phyloP scores from a whole-genome alignment of 2,329 filamentous ascomycete genomes.

The Aspergillus carbonarius region DNA sequence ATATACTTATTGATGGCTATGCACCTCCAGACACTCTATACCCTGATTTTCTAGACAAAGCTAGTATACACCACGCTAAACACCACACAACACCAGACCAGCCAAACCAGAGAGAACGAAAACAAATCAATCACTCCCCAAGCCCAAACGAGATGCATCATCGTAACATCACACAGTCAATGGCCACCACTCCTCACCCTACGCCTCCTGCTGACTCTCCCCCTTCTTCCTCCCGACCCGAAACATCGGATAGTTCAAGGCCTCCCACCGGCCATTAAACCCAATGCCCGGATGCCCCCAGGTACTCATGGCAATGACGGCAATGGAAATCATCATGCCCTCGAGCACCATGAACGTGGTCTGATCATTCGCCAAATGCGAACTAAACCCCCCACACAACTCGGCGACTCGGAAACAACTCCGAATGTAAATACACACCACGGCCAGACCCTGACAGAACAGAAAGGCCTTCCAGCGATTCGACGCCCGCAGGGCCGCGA shows the following conservation, averaged over 20 bases:
- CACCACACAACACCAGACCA: background rate
- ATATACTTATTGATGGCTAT: too few species aligned
- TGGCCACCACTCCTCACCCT: background rate
- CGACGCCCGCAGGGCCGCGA: background rate
- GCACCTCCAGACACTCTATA: background rate
- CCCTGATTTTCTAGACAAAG: background rate
- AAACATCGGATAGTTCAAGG: background rate
- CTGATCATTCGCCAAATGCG: constrained; percentile 50
- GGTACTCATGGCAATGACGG: constrained; percentile 3
- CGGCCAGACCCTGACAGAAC: constrained; percentile 25
- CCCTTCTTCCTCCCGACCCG: background rate
- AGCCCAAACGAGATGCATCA: background rate
- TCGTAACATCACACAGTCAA: background rate
- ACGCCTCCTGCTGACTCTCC: background rate
- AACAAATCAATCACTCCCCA: too few species aligned
- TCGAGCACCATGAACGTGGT: constrained; percentile 52
- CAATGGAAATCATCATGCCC: constrained; percentile 48
- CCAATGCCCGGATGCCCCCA: background rate
- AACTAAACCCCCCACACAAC: constrained; percentile 48
- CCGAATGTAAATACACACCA: constrained; percentile 45
- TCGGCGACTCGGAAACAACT: constrained; percentile 53
- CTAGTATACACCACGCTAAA: background rate
- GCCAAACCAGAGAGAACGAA: background rate
- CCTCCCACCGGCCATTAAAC: background rate
- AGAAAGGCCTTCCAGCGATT: background rate